These are phyloP conservation scores for Eimeria necatrix DNA, from an alignment of 169 alveolate species.

Conservation along the genomic window DNA sequence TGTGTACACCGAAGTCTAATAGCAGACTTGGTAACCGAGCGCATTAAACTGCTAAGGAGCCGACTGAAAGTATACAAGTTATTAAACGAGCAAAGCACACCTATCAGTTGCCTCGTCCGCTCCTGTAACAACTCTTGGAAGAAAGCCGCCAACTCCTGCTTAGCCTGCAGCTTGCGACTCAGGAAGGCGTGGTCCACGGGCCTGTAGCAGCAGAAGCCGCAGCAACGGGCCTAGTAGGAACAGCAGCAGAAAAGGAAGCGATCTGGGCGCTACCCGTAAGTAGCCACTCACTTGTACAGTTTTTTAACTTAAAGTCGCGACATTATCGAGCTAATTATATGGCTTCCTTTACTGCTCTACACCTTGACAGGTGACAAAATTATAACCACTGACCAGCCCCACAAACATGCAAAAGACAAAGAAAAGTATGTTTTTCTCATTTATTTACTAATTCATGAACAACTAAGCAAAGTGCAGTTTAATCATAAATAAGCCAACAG, in stretches of 20 bases:
- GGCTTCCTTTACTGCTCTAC: too few relatives aligned
- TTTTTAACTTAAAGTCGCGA: too few relatives aligned
- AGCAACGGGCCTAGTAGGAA: neutral
- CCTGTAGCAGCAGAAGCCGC: slow-evolving; percentile 42
- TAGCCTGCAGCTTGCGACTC: slow-evolving; percentile 91
- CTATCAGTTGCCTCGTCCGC: slow-evolving; percentile 85
- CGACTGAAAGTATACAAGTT: neutral
- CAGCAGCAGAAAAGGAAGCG: neutral
- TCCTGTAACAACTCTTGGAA: slow-evolving; percentile 91
- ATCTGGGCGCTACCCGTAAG: neutral
- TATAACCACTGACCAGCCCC: too few relatives aligned
- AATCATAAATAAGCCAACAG: too few relatives aligned
- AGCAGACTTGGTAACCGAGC: neutral
- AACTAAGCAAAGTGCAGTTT: too few relatives aligned
- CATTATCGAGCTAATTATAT: too few relatives aligned
- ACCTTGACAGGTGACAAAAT: too few relatives aligned
- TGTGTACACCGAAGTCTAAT: too few relatives aligned
- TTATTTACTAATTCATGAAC: too few relatives aligned
- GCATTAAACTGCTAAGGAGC: neutral
- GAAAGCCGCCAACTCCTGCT: slow-evolving; percentile 92
- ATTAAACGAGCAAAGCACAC: neutral
- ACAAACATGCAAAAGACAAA: too few relatives aligned
- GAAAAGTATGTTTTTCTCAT: too few relatives aligned
- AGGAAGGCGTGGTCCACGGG: slow-evolving; percentile 87
- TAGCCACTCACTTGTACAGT: too few relatives aligned